These are phyloP conservation scores for Chrysopogon serrulatus DNA, from an alignment of 176 grass and related monocot genomes.

Conservation along the genomic window DNA sequence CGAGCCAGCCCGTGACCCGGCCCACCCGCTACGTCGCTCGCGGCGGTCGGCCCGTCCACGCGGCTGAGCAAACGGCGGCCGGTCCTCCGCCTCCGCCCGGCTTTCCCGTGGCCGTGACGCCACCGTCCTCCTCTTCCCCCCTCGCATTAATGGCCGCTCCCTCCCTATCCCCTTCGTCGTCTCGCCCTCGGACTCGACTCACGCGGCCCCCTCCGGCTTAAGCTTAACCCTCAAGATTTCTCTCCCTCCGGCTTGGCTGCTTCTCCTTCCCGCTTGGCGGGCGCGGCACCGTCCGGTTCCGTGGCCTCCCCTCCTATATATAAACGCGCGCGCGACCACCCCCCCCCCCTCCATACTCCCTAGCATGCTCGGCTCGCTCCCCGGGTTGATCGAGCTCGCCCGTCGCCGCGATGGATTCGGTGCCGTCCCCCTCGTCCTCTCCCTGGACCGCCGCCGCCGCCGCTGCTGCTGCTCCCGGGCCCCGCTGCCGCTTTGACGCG, in stretches of 20 bases:
- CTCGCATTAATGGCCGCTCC: slow-evolving; percentile 27
- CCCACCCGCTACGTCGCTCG: not conserved
- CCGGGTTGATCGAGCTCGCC: not conserved
- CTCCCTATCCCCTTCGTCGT: not conserved
- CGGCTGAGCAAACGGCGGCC: not conserved
- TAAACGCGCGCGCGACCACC: not conserved
- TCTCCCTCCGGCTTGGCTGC: not conserved
- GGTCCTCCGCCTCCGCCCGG: not conserved
- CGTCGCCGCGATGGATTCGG: slow-evolving; percentile 19
- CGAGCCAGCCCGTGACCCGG: not conserved
- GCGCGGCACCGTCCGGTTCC: not conserved
- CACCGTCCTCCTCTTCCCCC: not conserved
- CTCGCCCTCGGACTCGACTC: not conserved
- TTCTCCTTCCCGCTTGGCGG: not conserved
- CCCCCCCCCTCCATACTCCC: not conserved
- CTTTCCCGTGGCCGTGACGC: not conserved
- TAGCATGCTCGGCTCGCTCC: not conserved
- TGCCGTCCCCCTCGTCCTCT: not conserved
- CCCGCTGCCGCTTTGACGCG: slow-evolving; percentile 1
- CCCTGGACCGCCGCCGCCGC: not conserved
- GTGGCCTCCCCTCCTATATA: slow-evolving; percentile 12
- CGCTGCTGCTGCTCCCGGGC: not conserved
- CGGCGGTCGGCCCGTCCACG: not conserved
- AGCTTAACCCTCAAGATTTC: slow-evolving; percentile 44
- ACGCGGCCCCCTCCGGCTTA: not conserved